phyloP scores from a whole-genome alignment of 208 protist species.

The Acanthamoeba triangularis region DNA sequence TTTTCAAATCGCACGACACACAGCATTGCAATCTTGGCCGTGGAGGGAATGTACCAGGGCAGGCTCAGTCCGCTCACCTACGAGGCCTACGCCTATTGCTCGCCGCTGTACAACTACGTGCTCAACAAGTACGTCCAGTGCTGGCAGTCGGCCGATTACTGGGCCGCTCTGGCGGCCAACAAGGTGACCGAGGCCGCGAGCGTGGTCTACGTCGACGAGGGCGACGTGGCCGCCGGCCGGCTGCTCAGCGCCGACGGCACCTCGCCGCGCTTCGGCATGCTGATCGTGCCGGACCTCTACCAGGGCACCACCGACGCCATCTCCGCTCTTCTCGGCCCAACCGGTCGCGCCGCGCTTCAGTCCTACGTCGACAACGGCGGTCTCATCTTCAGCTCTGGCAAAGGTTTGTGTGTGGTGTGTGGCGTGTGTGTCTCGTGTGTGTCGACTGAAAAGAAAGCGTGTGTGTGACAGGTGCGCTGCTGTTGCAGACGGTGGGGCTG shows the following conservation, averaged over 20 bases:
- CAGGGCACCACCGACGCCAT: conserved; percentile 27
- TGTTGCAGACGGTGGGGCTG: conserved; percentile 67
- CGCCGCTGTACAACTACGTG: conserved; percentile 76
- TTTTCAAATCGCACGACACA: not conserved
- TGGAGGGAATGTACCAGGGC: conserved; percentile 70
- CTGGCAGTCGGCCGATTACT: conserved; percentile 67
- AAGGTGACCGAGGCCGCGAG: conserved; percentile 34
- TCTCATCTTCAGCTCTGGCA: conserved; percentile 71
- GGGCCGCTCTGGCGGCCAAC: conserved; percentile 16
- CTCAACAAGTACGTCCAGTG: conserved; percentile 65
- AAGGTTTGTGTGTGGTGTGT: not conserved
- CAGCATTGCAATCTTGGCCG: conserved; percentile 77
- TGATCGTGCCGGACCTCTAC: conserved; percentile 75
- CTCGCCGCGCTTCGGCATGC: conserved; percentile 38
- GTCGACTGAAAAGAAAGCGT: too few relatives aligned
- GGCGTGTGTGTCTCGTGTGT: not conserved
- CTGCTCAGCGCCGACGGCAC: conserved; percentile 50
- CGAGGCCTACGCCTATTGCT: conserved; percentile 78
- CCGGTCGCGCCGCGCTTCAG: conserved; percentile 1
- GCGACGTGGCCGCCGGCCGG: not conserved
- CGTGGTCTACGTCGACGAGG: conserved; percentile 67
- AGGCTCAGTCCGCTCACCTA: conserved; percentile 59
- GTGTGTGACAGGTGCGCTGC: conserved; percentile 10
- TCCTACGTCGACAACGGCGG: conserved; percentile 56
- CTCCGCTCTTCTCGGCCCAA: not conserved